A percentile compares a stretch with the other conserved stretches of the same genome.
phyloP scores from a whole-genome alignment of 2,329 filamentous ascomycete species.

The Hymenoscyphus fructigenus region DNA sequence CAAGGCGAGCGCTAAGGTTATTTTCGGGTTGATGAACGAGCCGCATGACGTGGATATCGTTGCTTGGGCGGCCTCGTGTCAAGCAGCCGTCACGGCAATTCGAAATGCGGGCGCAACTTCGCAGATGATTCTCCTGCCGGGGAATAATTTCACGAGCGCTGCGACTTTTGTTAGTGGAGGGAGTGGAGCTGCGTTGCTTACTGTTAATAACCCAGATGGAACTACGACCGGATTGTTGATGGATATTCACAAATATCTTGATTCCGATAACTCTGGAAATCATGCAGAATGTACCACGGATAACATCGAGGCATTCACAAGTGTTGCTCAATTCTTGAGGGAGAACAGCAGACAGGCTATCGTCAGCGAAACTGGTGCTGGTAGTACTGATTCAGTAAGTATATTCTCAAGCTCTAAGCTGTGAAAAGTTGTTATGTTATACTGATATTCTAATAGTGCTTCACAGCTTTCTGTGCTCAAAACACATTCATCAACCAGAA shows the following conservation, averaged over 20 bases:
- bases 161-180: conserved; percentile 49
- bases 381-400: conserved; percentile 21
- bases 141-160: conserved; percentile 57
- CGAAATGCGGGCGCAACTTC: conserved; percentile 56
- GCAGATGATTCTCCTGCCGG: conserved; percentile 66
- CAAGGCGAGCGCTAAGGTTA: conserved; percentile 47
- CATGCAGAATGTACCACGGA: conserved; percentile 52
- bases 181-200: conserved; percentile 50
- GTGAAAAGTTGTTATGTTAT: too few species aligned
- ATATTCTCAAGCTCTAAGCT: neutral
- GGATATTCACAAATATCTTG: conserved; percentile 61
- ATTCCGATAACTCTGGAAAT: conserved; percentile 57
- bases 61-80: conserved; percentile 58
- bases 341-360: conserved; percentile 48
- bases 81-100: conserved; percentile 63
- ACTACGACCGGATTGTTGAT: conserved; percentile 52
- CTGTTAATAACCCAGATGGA: conserved; percentile 58
- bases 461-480: conserved; percentile 29
- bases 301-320: conserved; percentile 48
- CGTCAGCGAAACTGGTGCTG: conserved; percentile 50
- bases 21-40: conserved; percentile 70
- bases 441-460: conserved; percentile 20
- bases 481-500: conserved; percentile 32
- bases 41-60: conserved; percentile 40
- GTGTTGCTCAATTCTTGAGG: conserved; percentile 48